phyloP scores from a whole-genome alignment of 768 basidiomycete species.

The Boletus tomentosulus region DNA sequence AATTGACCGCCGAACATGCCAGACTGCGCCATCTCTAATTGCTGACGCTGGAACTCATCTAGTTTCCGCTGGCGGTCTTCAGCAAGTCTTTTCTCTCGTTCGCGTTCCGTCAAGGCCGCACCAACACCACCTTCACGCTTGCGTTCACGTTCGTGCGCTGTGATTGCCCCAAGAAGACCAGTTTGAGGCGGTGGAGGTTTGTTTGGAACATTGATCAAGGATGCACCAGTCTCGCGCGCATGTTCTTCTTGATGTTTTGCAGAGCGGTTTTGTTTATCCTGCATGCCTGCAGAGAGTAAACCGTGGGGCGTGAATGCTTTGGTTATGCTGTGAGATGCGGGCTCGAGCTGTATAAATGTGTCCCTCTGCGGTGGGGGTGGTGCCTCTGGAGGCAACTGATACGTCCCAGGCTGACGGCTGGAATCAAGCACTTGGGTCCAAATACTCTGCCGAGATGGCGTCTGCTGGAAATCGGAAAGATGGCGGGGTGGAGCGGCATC shows the following conservation, averaged over 20 bases:
- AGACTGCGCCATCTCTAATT: constrained; percentile 86
- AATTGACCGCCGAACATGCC: constrained; percentile 60
- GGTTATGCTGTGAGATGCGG: constrained; percentile 68
- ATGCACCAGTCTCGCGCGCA: constrained; percentile 86
- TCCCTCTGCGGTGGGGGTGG: constrained; percentile 35
- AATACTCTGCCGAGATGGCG: constrained; percentile 58
- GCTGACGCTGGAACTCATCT: constrained; percentile 85
- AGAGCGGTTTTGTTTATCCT: constrained; percentile 93
- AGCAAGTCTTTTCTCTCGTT: constrained; percentile 86
- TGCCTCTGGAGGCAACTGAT: constrained; percentile 33
- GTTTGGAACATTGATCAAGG: constrained; percentile 91
- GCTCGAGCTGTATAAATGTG: constrained; percentile 75
- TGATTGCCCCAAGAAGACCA: constrained; percentile 93
- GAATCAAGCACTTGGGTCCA: constrained; percentile 91
- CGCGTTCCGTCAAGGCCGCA: constrained; percentile 90
- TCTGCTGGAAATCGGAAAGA: constrained; percentile 49
- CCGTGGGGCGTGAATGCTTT: constrained; percentile 96
- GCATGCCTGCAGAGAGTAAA: constrained; percentile 88
- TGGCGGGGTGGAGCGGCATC: constrained; percentile 53
- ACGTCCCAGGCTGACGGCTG: constrained; percentile 45
- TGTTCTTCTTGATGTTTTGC: constrained; percentile 94
- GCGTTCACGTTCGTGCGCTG: constrained; percentile 89
- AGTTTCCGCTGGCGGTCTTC: constrained; percentile 92
- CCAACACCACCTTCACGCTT: constrained; percentile 95
- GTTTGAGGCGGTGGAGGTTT: constrained; percentile 95